Base-by-base conservation (phyloP, 108 stramenopile species). In the Discostella stelligeroides region DNA sequence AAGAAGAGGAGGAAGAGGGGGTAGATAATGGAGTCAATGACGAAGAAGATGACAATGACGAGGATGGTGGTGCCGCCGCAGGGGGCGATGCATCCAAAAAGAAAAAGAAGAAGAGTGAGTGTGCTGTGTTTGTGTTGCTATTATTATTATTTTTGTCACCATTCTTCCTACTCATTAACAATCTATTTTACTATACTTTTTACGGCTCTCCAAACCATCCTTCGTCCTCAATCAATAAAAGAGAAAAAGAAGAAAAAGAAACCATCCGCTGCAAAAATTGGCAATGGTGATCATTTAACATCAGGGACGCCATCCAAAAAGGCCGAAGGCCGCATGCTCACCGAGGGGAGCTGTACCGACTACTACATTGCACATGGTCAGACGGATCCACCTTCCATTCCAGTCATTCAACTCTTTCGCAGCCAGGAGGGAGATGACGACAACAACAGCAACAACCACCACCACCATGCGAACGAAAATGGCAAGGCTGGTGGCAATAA, bases 311-410 rank as follows among this genome's bases (percentile, higher is more conserved):
- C 93, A 11, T 85, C 79, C 45, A 72, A 79, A 45, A 95, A 92
- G 63, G 84, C 87, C n/a, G 87, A 89, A 14, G 81, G 84, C 39
- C 75, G 77, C 7, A 88, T 95, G 49, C 79, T 94, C 29, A 83
- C 88, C 50, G 88, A 83, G 3, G 95, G 85, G 8, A 84, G 85
- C 60, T 97, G 92, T 73, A 95, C 94, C 1, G 97, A 99, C 64
- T 97, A 90, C 75, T 96, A 97, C 66, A 87, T 92, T 21, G 80
- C 87, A 42, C 85, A 95, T 51, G 98, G 97, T 13, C 99, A 99
- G 84, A 98, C 99, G 0, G 88, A 96, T 24, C 97, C 97, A 18
- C 99, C 99, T 11, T 87, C 99, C 43, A 96, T 96, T 48, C 97
- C 97, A 10, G 88, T 91, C 0, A 77, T 61, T 6, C 64, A 87